Evolutionary conservation across 495 filamentous ascomycete genomes (phyloP).

Genomic region (Penicillium malachiteum): DNA sequence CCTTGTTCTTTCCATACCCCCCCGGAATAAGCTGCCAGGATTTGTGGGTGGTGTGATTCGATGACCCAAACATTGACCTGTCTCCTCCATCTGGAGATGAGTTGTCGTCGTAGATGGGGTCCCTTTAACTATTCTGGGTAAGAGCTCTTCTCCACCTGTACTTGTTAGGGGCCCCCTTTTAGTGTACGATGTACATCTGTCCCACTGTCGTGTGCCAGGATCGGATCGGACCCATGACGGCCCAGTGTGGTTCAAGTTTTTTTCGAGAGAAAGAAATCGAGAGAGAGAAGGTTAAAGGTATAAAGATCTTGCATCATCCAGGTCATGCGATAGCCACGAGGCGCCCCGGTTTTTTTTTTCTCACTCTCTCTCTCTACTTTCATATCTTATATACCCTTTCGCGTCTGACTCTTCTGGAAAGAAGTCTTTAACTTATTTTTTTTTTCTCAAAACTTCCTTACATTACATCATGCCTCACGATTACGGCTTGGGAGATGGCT

Average conservation of each 20-base stretch:
- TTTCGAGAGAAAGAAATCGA: not conserved
- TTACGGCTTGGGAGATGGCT: conserved; percentile 16
- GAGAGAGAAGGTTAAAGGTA: conserved; percentile 10
- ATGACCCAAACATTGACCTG: not conserved
- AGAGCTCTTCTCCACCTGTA: conserved; percentile 5
- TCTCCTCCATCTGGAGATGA: conserved; percentile 3
- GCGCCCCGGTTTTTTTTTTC: conserved; percentile 14
- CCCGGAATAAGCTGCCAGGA: not conserved
- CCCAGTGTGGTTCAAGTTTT: not conserved
- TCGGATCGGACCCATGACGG: no score
- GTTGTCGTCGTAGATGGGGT: conserved; percentile 2
- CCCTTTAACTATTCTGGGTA: conserved; percentile 9
- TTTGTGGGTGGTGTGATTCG: conserved; percentile 18
- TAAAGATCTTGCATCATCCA: conserved; percentile 15
- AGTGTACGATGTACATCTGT: not conserved
- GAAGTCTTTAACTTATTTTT: not conserved
- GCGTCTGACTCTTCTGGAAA: not conserved
- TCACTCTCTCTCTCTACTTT: not conserved
- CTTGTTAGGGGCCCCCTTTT: conserved; percentile 5
- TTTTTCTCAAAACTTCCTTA: not conserved
- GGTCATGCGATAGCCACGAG: conserved; percentile 20
- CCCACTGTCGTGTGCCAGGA: no score
- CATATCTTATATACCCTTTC: not conserved
- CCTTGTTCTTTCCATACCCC: conserved; percentile 6
- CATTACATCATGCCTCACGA: not conserved